phyloP scores from a whole-genome alignment of 1,139 yeast species.

The Saccharomyces hybrid region DNA sequence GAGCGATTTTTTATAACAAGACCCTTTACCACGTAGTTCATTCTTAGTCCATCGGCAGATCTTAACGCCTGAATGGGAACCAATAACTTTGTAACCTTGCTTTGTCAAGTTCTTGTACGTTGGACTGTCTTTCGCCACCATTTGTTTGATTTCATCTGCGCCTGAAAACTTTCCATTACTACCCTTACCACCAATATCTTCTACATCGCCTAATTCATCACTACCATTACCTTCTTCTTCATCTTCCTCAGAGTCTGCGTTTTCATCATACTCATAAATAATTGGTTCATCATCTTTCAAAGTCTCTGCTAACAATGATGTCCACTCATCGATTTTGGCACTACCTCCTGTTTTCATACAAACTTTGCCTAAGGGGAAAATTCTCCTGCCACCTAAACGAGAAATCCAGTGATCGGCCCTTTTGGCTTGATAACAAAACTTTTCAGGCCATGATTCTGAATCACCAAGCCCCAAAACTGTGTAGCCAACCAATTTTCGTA shows the following conservation, averaged over 20 bases:
- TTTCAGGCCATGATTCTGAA: constrained; percentile 75
- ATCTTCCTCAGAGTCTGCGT: constrained; percentile 41
- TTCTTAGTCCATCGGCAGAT: constrained; percentile 96
- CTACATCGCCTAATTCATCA: constrained; percentile 44
- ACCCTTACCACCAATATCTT: constrained; percentile 64
- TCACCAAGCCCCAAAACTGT: constrained; percentile 87
- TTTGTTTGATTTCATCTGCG: constrained; percentile 49
- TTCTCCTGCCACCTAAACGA: constrained; percentile 75
- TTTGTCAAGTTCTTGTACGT: constrained; percentile 82
- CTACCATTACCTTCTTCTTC: constrained; percentile 33
- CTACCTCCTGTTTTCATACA: constrained; percentile 73
- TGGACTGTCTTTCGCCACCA: constrained; percentile 89
- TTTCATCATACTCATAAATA: constrained; percentile 43
- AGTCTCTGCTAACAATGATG: constrained; percentile 48
- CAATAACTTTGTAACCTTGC: constrained; percentile 89
- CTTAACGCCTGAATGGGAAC: constrained; percentile 92
- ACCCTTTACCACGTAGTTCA: constrained; percentile 88
- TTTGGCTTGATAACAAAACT: constrained; percentile 81
- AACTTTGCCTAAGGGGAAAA: constrained; percentile 78
- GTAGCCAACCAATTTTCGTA: constrained; percentile 62
- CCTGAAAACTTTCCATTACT: constrained; percentile 9
- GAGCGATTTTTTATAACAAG: constrained; percentile 87
- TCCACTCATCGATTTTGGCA: constrained; percentile 58
- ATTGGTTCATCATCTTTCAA: constrained; percentile 63
- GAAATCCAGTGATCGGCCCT: constrained; percentile 70